Evolutionary conservation across 2,329 filamentous ascomycete species (phyloP).

Genomic region (Penicillium sp.): DNA sequence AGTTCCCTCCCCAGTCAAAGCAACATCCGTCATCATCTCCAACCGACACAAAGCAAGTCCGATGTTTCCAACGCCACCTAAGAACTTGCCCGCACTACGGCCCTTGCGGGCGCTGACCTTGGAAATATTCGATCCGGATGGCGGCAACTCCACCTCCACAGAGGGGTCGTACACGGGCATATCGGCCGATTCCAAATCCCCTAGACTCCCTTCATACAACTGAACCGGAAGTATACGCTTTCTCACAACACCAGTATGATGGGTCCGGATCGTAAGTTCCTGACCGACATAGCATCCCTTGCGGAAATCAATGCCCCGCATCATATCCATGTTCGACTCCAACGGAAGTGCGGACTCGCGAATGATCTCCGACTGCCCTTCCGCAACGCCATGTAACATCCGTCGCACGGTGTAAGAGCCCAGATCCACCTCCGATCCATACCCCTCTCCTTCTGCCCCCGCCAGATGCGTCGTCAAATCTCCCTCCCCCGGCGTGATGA

Average conservation of each 20-base stretch:
- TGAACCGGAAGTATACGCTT: constrained; percentile 78
- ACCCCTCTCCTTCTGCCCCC: too few species aligned
- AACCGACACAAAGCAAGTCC: constrained; percentile 79
- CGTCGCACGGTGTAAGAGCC: constrained; percentile 64
- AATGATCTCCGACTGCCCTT: constrained; percentile 72
- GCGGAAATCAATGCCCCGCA: constrained; percentile 77
- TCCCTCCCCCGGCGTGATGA: constrained; percentile 33
- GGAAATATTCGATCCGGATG: too few species aligned
- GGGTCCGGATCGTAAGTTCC: constrained; percentile 89
- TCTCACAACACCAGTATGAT: constrained; percentile 84
- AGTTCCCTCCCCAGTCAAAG: constrained; percentile 59
- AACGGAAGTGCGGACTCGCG: constrained; percentile 66
- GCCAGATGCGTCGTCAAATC: too few species aligned
- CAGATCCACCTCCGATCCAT: too few species aligned
- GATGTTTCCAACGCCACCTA: constrained; percentile 71
- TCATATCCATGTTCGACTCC: constrained; percentile 81
- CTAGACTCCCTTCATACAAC: too few species aligned
- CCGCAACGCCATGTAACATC: constrained; percentile 70
- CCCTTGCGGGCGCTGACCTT: constrained; percentile 45
- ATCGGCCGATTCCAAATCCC: constrained; percentile 40
- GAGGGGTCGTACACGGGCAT: too few species aligned
- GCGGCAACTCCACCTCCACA: too few species aligned
- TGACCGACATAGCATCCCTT: constrained; percentile 98
- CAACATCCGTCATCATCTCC: constrained; percentile 79
- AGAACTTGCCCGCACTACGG: constrained; percentile 70